Conservation (phyloP, 2,329 filamentous ascomycete genomes). For the Aureobasidium pullulans region DNA sequence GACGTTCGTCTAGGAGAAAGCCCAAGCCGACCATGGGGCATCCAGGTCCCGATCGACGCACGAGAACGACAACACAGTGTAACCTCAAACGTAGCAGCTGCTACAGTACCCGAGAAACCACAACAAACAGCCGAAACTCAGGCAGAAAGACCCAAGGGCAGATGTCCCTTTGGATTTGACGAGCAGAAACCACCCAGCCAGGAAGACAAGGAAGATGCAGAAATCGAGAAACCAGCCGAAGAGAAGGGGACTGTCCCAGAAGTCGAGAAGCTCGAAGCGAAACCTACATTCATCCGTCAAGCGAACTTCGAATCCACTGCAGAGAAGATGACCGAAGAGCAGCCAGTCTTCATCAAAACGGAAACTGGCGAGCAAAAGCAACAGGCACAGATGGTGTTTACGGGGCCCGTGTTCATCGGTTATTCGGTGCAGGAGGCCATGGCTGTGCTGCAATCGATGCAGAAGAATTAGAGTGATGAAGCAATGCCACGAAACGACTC, state of each 20-base stretch:
- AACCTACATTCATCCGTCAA: not conserved
- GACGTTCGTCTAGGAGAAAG: conserved; percentile 92
- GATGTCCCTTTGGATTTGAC: conserved; percentile 48
- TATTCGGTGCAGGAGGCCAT: conserved; percentile 81
- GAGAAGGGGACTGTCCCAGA: not conserved
- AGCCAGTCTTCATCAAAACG: conserved; percentile 7
- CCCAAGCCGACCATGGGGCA: conserved; percentile 88
- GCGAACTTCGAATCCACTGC: not conserved
- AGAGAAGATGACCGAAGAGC: not conserved
- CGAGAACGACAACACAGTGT: conserved; percentile 36
- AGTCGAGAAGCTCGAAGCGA: not conserved
- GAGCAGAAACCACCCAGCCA: not conserved
- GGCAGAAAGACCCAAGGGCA: conserved; percentile 30
- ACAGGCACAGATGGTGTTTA: conserved; percentile 72
- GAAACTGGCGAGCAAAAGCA: conserved; percentile 5
- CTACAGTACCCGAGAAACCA: not conserved
- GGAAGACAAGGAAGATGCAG: not conserved
- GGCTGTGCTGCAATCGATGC: conserved; percentile 53
- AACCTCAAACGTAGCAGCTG: conserved; percentile 29
- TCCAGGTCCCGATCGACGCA: conserved; percentile 58
- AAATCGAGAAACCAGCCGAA: not conserved
- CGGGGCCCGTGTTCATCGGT: conserved; percentile 88
- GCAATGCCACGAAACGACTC: conserved; percentile 7
- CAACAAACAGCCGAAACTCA: not conserved
- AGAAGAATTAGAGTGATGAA: conserved; percentile 1